Evolutionary conservation across 148 eudicot genomes (phyloP), one percentile per base, ranked within the genome.

Genomic region (Rhododendron vialii): DNA sequence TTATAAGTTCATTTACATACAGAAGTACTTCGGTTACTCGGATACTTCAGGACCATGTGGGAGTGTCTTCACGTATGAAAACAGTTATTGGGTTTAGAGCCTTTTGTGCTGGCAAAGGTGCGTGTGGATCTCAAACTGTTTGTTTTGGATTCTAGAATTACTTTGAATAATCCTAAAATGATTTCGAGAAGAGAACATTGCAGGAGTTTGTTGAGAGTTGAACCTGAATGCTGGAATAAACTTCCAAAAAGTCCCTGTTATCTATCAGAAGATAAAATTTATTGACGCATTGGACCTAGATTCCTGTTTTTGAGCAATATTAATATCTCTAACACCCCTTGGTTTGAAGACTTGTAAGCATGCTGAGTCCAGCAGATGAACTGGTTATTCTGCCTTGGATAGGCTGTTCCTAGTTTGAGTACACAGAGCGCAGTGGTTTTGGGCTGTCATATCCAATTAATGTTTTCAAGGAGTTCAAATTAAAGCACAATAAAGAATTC

Each of bases 21-120:
- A 95, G 96, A 88, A 90, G 88, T 87, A 50, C 87, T 85, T 87
- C 73, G 83, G 86, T 89, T 80, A 88, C 89, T 88, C 92, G 88
- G 88, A 89, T 86, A 81, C 86, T 88, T 84, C 92, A 84, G 86
- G 92, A 88, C 87, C 89, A 78, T 86, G 89, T 87, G 89, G 90
- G 84, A 87, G 61, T 85, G 90, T 87, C 91, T 78, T 90, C 89
- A 81, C 87, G 85, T 91, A 91, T 89, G 84, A 91, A 86, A 86
- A 77, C 84, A 47, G 87, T 51, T 86, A 87, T 80, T 81, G 92
- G 88, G 69, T 86, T 89, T 94, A 94, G 95, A 88, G 91, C 90
- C 41, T 92, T 89, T 90, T 93, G 94, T 88, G 78, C 92, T 84
- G 88, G 73, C 61, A 78, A 93, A 95, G 98, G 98, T 94, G 93